Percentiles rank a stretch among this genome's conserved stretches.
Conservation (phyloP, 2,329 filamentous ascomycete genomes). For the Colletotrichum sp. region DNA sequence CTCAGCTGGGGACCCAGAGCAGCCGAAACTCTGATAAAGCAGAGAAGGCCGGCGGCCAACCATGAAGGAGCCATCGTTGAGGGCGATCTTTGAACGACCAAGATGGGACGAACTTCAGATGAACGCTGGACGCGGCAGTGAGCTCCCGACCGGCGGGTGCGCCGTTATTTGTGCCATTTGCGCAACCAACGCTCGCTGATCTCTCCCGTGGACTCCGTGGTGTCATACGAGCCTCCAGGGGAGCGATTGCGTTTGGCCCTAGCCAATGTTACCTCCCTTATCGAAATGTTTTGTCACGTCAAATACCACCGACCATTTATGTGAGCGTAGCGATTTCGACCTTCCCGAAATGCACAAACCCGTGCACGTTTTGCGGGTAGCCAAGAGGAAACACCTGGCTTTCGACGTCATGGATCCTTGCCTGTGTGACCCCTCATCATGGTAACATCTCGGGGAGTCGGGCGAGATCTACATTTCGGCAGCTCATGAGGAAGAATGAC, state of each 20-base stretch:
- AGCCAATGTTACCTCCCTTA: conserved; percentile 5
- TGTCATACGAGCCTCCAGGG: background rate
- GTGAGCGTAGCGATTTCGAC: background rate
- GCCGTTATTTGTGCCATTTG: background rate
- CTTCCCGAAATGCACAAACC: conserved; percentile 8
- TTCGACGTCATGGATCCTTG: background rate
- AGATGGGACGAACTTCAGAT: background rate
- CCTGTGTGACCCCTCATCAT: background rate
- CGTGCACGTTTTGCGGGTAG: background rate
- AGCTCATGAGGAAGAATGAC: background rate
- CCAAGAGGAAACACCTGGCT: background rate
- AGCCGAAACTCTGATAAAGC: background rate
- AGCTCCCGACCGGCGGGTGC: background rate
- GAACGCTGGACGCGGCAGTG: background rate
- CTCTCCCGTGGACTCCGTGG: background rate
- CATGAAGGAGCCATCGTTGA: background rate
- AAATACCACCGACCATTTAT: background rate
- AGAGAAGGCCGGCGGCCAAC: background rate
- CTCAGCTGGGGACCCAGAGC: conserved; percentile 11
- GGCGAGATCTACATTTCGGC: background rate
- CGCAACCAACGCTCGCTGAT: background rate
- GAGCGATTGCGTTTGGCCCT: background rate
- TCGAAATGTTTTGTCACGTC: background rate
- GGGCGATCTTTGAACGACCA: background rate
- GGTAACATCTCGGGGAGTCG: background rate